Evolutionary conservation across 768 basidiomycete genomes (phyloP), one percentile per base, ranked within the genome.

Genomic region (Suillus variegatus): DNA sequence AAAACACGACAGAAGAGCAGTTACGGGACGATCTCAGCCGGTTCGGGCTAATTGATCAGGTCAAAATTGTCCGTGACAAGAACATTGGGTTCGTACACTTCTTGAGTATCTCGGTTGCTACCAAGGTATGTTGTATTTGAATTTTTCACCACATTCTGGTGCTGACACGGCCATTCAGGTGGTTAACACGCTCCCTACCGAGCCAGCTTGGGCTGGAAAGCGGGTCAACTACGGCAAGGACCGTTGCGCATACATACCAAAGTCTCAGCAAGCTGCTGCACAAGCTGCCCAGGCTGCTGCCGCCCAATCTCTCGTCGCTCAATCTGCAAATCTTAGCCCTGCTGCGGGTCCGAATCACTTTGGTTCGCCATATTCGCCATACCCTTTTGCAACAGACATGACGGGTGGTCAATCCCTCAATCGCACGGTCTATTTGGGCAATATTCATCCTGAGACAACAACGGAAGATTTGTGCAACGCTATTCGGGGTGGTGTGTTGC

Each of bases 41-140:
- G 51, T 99, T 97, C 73, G 97, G 97, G 25, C 82, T 97, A 36
- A 98, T 99, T 72, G 97, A 99, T 79, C 97, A 99, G 76, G 96
- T 99, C 76, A 99, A 99, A 86, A 98, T 99, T 74, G 97, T 99
- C 61, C 82, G 97, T 67, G 97, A 99, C 82, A 98, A 98, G 85
- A 97, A 97, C 73, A 99, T 99, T 65, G 97, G 96, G 3, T 99
- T 99, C 76, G 95, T 99, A 22, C 97, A 99, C 79, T 99, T 99
- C 82, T 82, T 99, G 73, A 94, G 92, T 76, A 97, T 99, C 75
- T 86, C 92, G 25, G 88, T 93, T 49, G 97, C 97, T 18, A 96
- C 92, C 69, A 98, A 99, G 92, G 94, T 94, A 62, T 10, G 84
- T 78, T 65, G 35, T 67, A 60, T 68, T 49, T 54, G 35, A n/a